A percentile compares a stretch with the other conserved stretches of the same genome.
Conservation (phyloP, 352 stramenopile genomes). For the Thraustochytrium striatum region DNA sequence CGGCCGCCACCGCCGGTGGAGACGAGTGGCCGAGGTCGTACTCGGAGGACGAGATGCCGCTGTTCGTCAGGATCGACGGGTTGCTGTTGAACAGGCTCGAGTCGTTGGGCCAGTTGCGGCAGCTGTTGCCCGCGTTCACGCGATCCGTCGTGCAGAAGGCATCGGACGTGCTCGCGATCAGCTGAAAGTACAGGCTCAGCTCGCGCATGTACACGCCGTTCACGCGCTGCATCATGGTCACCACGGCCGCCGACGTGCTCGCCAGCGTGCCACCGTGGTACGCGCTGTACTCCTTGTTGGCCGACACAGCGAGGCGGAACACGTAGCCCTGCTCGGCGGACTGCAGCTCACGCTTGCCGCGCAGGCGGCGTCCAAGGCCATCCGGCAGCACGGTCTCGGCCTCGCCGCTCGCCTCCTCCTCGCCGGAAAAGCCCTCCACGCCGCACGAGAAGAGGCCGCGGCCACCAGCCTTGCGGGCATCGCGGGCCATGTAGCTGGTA, state of each 20-base stretch:
- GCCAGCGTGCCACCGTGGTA: not conserved
- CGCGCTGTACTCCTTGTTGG: not conserved
- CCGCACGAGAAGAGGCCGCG: no score
- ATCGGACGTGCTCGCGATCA: not conserved
- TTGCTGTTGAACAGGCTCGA: not conserved
- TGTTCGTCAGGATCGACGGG: not conserved
- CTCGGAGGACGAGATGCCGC: not conserved
- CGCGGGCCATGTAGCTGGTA: no score
- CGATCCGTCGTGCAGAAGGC: no score
- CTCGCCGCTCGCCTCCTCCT: no score
- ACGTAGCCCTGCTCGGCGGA: no score
- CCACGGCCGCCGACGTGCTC: not conserved
- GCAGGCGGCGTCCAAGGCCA: no score
- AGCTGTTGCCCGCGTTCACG: not conserved
- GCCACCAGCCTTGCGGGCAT: no score
- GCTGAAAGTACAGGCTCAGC: constrained; percentile 12
- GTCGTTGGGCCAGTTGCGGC: not conserved
- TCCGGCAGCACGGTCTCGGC: no score
- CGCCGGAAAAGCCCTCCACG: no score
- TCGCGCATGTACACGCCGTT: constrained; percentile 25
- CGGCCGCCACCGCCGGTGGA: constrained; percentile 6
- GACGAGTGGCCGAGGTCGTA: constrained; percentile 18
- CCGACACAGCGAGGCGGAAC: not conserved
- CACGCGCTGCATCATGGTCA: constrained; percentile 6
- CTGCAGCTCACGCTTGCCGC: no score